phyloP scores from a whole-genome alignment of 2,329 filamentous ascomycete genomes.

The Penicillium expansum region DNA sequence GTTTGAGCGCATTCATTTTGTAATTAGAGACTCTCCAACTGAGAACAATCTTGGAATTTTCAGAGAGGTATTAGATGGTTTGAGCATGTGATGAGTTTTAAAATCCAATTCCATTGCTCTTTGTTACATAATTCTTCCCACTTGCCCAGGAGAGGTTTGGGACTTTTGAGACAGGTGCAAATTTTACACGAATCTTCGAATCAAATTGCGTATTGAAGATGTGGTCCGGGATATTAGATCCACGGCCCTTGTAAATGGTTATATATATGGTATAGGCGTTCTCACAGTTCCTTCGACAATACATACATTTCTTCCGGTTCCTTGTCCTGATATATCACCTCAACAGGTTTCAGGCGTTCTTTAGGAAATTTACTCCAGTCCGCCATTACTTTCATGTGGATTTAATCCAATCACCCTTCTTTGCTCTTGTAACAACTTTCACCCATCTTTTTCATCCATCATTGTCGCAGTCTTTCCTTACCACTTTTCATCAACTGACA shows the following conservation, averaged over 20 bases:
- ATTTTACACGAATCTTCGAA: neutral
- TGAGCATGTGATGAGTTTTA: neutral
- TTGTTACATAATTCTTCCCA: neutral
- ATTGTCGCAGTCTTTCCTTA: neutral
- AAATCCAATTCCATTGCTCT: neutral
- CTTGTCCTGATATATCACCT: neutral
- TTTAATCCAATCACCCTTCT: neutral
- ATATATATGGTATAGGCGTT: neutral
- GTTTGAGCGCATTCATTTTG: constrained; percentile 66
- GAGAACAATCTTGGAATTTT: neutral
- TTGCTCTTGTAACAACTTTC: neutral
- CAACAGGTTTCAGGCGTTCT: neutral
- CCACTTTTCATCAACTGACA: neutral
- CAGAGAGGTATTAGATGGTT: neutral
- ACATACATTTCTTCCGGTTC: neutral
- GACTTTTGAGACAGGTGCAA: neutral
- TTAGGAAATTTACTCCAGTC: neutral
- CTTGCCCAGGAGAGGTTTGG: neutral
- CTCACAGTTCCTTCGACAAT: neutral
- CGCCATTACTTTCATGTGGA: neutral
- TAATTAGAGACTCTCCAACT: constrained; percentile 41
- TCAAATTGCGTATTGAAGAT: neutral
- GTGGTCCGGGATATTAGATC: neutral
- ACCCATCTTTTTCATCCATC: neutral
- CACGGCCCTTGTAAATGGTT: neutral